phyloP scores from a whole-genome alignment of 192 early-diverging fungal genomes.

The Geosiphon pyriformis region DNA sequence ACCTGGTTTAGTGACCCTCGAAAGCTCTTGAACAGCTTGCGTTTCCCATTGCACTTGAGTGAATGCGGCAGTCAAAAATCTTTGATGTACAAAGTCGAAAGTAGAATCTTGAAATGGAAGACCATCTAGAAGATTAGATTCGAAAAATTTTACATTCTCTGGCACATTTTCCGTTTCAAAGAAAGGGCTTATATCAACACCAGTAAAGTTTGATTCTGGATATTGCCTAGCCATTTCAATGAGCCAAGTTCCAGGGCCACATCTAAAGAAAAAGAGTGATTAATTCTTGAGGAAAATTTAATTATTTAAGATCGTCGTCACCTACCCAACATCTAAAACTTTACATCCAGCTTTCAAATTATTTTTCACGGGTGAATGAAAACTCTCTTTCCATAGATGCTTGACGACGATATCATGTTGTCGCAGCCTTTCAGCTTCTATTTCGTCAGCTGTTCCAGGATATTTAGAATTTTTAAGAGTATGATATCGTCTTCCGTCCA shows the following conservation, averaged over 20 bases:
- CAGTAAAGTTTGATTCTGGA: constrained; percentile 37
- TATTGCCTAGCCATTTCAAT: constrained; percentile 28
- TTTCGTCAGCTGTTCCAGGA: constrained; percentile 1
- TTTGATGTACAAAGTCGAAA: constrained; percentile 32
- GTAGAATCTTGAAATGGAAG: constrained; percentile 19
- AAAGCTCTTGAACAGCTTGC: constrained; percentile 13
- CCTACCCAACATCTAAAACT: constrained; percentile 11
- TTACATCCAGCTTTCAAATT: neutral
- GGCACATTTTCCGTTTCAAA: constrained; percentile 24
- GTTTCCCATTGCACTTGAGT: constrained; percentile 15
- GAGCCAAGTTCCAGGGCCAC: constrained; percentile 35
- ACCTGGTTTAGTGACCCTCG: constrained; percentile 21
- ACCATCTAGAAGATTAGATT: constrained; percentile 7
- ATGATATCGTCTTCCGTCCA: constrained; percentile 12
- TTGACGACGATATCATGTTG: neutral
- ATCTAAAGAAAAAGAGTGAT: too few species aligned
- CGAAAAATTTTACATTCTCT: constrained; percentile 2
- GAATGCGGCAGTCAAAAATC: constrained; percentile 25
- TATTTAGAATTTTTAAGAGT: constrained; percentile 4
- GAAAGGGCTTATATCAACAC: constrained; percentile 25
- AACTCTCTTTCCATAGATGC: neutral
- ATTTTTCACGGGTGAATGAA: neutral
- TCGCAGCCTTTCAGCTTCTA: neutral
- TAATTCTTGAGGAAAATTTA: too few species aligned
- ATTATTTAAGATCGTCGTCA: too few species aligned